Evolutionary conservation across 1,139 yeast genomes (phyloP).

Genomic region (Hemisphaericaspora xylofermentans): DNA sequence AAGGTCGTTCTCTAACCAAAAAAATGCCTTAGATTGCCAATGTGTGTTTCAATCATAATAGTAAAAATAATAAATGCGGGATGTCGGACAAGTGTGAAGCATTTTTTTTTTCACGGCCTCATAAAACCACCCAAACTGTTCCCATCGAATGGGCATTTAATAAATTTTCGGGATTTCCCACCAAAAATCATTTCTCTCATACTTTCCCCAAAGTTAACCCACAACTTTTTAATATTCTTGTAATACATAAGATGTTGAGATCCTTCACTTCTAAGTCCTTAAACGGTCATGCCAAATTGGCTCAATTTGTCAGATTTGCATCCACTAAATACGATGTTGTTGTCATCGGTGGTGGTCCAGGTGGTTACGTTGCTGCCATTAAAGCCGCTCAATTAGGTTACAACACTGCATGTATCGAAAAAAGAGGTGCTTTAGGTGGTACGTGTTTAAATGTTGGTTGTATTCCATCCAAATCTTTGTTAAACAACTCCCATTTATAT

Average conservation of each 20-base stretch:
- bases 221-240: too few relatives aligned
- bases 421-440: conserved; percentile 95
- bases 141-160: background rate
- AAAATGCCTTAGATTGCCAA: background rate
- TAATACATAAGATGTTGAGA: conserved; percentile 16
- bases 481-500: conserved; percentile 91
- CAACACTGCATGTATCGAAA: conserved; percentile 94
- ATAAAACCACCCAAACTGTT: background rate
- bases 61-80: background rate
- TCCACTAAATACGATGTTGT: conserved; percentile 77
- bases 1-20: background rate
- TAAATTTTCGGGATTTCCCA: background rate
- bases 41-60: too few relatives aligned
- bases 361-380: conserved; percentile 98
- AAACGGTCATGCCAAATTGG: conserved; percentile 7
- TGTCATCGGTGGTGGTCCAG: conserved; percentile 99
- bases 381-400: conserved; percentile 96
- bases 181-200: background rate
- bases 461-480: conserved; percentile 94
- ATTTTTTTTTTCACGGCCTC: background rate
- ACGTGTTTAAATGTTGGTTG: conserved; percentile 98
- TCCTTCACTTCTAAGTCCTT: conserved; percentile 10
- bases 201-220: background rate
- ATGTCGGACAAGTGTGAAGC: conserved; percentile 3
- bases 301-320: conserved; percentile 38